A percentile compares a stretch with the other conserved stretches of the same genome.
Conservation (phyloP, 805 yeast genomes). For the Yarrowia porcina region DNA sequence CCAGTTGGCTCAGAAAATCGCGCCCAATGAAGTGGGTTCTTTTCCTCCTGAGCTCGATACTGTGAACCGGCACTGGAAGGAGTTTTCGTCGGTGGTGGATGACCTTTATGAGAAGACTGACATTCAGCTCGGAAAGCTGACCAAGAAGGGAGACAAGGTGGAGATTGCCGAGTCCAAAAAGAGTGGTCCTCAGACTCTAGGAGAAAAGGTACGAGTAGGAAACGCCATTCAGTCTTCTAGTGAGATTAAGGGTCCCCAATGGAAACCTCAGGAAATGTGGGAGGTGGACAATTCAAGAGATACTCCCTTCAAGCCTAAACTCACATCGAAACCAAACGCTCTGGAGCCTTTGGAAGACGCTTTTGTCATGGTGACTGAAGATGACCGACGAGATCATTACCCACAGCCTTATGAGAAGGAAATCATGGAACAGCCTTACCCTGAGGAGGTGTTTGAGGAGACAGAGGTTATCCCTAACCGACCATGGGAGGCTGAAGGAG, state of each 20-base stretch:
- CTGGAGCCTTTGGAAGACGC: constrained; percentile 54
- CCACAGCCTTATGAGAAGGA: constrained; percentile 80
- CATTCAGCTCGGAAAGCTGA: constrained; percentile 52
- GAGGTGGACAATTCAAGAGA: constrained; percentile 66
- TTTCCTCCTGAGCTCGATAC: constrained; percentile 46
- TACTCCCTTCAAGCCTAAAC: constrained; percentile 72
- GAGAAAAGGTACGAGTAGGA: constrained; percentile 21
- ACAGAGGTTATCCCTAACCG: constrained; percentile 50
- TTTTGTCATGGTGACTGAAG: constrained; percentile 39
- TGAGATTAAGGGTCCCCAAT: constrained; percentile 25
- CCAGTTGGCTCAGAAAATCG: constrained; percentile 31
- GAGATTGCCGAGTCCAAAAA: constrained; percentile 25
- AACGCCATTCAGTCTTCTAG: constrained; percentile 5
- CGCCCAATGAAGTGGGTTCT: constrained; percentile 35
- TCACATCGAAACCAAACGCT: constrained; percentile 71
- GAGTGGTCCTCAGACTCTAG: background rate
- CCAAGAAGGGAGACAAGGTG: constrained; percentile 32
- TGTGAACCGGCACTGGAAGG: constrained; percentile 50
- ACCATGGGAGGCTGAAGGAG: constrained; percentile 59
- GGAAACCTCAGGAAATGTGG: constrained; percentile 43
- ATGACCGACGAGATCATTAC: constrained; percentile 45
- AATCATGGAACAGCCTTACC: constrained; percentile 67
- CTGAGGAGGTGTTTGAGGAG: constrained; percentile 50
- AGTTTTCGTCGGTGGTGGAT: constrained; percentile 62
- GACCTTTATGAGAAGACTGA: constrained; percentile 73